Percentiles rank a stretch among this genome's conserved stretches.
These are phyloP conservation scores for Fusarium sp. DNA, from an alignment of 2,329 filamentous ascomycete species.

Conservation along the genomic window DNA sequence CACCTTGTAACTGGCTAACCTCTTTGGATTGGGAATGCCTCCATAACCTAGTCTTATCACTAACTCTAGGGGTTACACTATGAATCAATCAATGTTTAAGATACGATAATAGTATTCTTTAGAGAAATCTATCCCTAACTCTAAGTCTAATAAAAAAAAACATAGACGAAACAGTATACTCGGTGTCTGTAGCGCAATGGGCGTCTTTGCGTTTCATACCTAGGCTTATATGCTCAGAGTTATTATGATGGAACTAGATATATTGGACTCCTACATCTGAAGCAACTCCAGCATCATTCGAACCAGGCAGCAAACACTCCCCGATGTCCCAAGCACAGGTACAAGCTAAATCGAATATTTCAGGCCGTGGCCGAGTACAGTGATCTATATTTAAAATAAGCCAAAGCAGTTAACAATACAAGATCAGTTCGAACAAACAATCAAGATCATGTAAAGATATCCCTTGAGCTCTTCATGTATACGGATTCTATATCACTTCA, in stretches of 20 bases:
- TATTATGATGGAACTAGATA: too few species aligned
- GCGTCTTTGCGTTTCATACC: neutral
- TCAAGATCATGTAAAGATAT: neutral
- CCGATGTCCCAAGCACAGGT: neutral
- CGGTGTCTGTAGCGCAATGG: neutral
- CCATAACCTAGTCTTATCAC: constrained; percentile 1
- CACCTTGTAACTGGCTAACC: neutral
- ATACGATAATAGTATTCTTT: too few species aligned
- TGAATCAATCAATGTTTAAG: too few species aligned
- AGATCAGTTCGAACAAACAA: neutral
- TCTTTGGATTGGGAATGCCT: constrained; percentile 28
- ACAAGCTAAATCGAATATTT: neutral
- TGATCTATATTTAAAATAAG: too few species aligned
- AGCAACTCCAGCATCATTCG: neutral
- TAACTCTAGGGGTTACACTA: neutral
- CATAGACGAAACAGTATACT: too few species aligned
- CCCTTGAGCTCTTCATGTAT: neutral
- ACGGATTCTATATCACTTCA: neutral
- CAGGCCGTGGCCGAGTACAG: too few species aligned
- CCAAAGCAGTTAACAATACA: too few species aligned
- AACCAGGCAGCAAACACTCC: neutral
- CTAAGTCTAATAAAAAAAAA: too few species aligned
- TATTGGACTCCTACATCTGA: too few species aligned
- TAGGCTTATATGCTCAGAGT: neutral
- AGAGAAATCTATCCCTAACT: too few species aligned